Conservation (phyloP, 2,329 filamentous ascomycete genomes). For the Cryphonectria nitschkei region DNA sequence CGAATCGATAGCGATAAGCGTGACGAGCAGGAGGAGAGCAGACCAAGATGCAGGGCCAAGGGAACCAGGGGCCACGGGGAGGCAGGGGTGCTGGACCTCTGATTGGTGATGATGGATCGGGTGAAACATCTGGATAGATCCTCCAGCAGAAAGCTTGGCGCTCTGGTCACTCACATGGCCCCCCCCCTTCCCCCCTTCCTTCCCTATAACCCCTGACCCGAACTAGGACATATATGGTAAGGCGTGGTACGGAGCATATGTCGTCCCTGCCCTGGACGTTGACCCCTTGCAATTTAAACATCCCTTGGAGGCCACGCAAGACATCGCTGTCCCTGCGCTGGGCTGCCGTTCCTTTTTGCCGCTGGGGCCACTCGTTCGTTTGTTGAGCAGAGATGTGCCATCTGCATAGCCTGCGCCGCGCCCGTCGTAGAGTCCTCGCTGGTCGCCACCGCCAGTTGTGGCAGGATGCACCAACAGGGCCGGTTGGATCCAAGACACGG, state of each 20-base stretch:
- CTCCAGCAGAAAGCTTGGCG: conserved; percentile 11
- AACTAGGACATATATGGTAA: not conserved
- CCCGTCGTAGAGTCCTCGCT: too few relatives aligned
- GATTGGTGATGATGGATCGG: conserved; percentile 1
- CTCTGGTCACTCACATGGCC: not conserved
- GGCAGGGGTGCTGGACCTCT: conserved; percentile 4
- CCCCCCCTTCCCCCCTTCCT: not conserved
- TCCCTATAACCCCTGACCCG: not conserved
- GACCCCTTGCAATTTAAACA: conserved; percentile 24
- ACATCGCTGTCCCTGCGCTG: conserved; percentile 11
- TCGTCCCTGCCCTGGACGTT: conserved; percentile 18
- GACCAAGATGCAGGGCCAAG: too few relatives aligned
- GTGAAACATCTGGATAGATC: conserved; percentile 16
- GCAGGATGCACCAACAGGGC: not conserved
- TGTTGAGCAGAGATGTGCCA: not conserved
- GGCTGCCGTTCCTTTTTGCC: conserved; percentile 5
- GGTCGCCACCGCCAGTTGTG: not conserved
- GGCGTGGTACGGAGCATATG: conserved; percentile 11
- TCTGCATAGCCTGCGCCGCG: not conserved
- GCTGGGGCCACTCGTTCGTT: not conserved
- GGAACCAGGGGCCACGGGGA: not conserved
- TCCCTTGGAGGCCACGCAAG: conserved; percentile 20
- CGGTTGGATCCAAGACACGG: not conserved
- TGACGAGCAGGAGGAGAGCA: not conserved
- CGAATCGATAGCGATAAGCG: conserved; percentile 14